phyloP scores from a whole-genome alignment of 2,329 filamentous ascomycete genomes.

The Trichoderma pleuroti region DNA sequence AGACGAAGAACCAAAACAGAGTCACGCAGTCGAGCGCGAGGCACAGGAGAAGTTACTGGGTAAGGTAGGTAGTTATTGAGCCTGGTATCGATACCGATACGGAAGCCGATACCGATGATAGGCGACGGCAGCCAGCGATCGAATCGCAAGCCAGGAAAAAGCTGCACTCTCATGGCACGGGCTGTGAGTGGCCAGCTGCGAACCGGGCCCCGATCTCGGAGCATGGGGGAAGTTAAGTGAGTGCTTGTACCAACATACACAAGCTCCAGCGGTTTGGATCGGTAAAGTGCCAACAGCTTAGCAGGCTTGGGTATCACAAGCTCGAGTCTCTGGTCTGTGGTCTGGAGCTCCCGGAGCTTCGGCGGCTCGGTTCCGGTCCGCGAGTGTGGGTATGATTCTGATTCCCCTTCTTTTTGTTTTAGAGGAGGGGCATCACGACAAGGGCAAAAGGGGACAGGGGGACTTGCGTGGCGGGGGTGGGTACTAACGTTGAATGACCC shows the following conservation, averaged over 20 bases:
- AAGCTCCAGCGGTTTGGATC: too few relatives aligned
- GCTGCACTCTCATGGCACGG: neutral
- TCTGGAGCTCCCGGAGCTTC: conserved; percentile 4
- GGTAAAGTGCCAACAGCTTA: too few relatives aligned
- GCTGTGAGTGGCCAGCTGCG: neutral
- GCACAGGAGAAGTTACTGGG: neutral
- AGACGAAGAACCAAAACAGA: neutral
- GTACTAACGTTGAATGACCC: neutral
- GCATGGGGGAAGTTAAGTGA: neutral
- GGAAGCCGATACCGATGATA: neutral
- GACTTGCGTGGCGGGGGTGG: neutral
- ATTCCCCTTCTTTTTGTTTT: neutral
- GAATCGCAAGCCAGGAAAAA: neutral
- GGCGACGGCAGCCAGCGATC: neutral
- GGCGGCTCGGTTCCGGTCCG: conserved; percentile 2
- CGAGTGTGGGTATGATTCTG: neutral
- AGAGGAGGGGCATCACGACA: neutral
- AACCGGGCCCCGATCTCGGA: neutral
- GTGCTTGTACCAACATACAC: too few relatives aligned
- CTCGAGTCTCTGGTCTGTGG: neutral
- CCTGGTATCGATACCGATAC: neutral
- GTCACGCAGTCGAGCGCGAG: neutral
- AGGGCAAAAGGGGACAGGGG: neutral
- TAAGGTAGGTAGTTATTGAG: too few relatives aligned
- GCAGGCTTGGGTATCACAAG: too few relatives aligned